Conservation (phyloP, 352 stramenopile species). For the Phytopythium vexans region DNA sequence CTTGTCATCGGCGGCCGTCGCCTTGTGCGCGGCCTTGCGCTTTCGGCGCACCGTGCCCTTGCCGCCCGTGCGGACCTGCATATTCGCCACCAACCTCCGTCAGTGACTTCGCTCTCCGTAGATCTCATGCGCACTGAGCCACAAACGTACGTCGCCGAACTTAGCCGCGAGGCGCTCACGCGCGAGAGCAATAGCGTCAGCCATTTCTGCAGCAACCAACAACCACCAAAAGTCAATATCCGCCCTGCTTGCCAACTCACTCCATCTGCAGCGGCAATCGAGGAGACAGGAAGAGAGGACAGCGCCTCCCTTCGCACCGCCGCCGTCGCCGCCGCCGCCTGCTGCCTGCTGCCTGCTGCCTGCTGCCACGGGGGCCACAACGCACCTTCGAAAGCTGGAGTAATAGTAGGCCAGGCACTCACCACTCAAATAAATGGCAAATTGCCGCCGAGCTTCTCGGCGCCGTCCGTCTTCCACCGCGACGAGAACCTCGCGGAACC, state of each 20-base stretch:
- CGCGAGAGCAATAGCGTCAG: slow-evolving; percentile 88
- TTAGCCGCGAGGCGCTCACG: slow-evolving; percentile 84
- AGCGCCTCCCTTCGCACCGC: not conserved
- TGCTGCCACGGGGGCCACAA: not conserved
- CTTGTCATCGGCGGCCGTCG: slow-evolving; percentile 94
- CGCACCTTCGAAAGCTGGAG: slow-evolving; percentile 28
- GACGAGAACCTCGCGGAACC: no score
- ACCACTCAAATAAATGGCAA: slow-evolving; percentile 62
- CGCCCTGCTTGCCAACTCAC: not conserved
- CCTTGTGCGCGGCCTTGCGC: slow-evolving; percentile 94
- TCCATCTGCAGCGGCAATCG: no score
- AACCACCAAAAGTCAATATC: not conserved
- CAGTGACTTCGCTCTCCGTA: not conserved
- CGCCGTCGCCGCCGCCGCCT: not conserved
- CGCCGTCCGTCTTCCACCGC: no score
- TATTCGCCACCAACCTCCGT: not conserved
- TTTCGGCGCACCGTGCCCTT: slow-evolving; percentile 96
- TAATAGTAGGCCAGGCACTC: slow-evolving; percentile 32
- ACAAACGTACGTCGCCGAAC: slow-evolving; percentile 61
- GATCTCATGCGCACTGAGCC: not conserved
- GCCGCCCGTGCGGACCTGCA: slow-evolving; percentile 90
- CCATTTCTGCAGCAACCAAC: slow-evolving; percentile 42
- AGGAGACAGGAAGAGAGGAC: no score
- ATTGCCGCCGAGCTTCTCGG: slow-evolving; percentile 1
- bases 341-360: no score